A percentile compares a stretch with the other conserved stretches of the same genome.
phyloP scores from a whole-genome alignment of 257 asterid species.

The Solanum sitiens region DNA sequence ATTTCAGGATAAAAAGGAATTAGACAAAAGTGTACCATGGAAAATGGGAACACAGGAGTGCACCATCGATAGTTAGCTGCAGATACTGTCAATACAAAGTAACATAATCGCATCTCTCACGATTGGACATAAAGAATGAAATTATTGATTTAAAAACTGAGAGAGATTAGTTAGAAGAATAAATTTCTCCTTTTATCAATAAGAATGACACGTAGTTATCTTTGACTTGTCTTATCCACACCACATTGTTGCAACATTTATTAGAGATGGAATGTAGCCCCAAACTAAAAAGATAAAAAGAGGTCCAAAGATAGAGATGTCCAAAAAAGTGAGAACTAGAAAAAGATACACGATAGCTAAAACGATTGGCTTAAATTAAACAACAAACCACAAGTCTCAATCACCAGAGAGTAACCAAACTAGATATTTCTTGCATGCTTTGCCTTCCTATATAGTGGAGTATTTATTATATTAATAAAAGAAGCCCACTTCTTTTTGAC shows the following conservation, averaged over 20 bases:
- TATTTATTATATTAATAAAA: background rate
- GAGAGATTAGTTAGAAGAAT: background rate
- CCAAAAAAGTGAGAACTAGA: background rate
- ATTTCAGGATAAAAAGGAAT: too few relatives aligned
- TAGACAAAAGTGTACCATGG: background rate
- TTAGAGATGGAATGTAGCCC: background rate
- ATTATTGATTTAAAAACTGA: background rate
- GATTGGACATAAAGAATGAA: background rate
- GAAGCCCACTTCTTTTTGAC: conserved; percentile 10
- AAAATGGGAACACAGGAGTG: background rate
- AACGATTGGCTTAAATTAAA: background rate
- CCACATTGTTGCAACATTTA: background rate
- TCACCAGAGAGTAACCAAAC: conserved; percentile 11
- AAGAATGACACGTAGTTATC: background rate
- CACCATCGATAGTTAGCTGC: background rate
- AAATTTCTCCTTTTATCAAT: background rate
- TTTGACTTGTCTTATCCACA: background rate
- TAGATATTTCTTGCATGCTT: conserved; percentile 1
- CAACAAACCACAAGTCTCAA: conserved; percentile 11
- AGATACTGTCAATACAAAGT: background rate
- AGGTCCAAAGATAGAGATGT: background rate
- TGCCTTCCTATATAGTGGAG: background rate
- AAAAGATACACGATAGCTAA: background rate
- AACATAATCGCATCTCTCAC: background rate
- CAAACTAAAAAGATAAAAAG: background rate